A percentile compares a stretch with the other conserved stretches of the same genome.
phyloP scores from a whole-genome alignment of 1,284 basidiomycete species.

The Fomitopsis betulina region DNA sequence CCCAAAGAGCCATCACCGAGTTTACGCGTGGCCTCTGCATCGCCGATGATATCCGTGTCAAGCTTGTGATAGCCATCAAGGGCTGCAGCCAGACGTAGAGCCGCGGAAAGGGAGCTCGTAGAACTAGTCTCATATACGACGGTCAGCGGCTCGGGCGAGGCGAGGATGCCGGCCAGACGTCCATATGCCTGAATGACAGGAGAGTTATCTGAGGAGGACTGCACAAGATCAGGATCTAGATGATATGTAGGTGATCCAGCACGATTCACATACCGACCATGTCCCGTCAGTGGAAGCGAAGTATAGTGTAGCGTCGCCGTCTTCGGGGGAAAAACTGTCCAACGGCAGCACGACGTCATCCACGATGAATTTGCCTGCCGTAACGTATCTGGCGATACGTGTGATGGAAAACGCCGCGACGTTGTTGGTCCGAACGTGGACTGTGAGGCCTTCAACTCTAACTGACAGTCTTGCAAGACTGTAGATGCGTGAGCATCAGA shows the following conservation, averaged over 20 bases:
- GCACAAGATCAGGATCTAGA: background rate
- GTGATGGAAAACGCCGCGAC: constrained; percentile 36
- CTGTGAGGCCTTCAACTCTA: constrained; percentile 12
- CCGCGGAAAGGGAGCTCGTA: constrained; percentile 39
- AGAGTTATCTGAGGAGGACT: background rate
- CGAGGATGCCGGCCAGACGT: constrained; percentile 61
- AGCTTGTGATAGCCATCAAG: constrained; percentile 67
- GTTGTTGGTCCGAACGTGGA: constrained; percentile 36
- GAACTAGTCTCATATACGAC: constrained; percentile 47
- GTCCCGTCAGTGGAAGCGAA: constrained; percentile 1
- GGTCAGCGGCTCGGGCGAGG: constrained; percentile 43
- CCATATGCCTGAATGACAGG: constrained; percentile 28
- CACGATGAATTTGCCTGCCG: constrained; percentile 7
- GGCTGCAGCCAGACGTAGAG: constrained; percentile 63
- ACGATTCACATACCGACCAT: constrained; percentile 14
- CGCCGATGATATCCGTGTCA: constrained; percentile 55
- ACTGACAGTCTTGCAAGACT: constrained; percentile 33
- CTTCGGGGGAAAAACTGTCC: constrained; percentile 1
- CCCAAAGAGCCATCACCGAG: constrained; percentile 21
- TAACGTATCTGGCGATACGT: constrained; percentile 4
- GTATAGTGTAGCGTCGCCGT: background rate
- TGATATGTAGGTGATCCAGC: background rate
- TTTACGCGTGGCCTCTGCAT: constrained; percentile 34
- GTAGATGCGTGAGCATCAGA: background rate
- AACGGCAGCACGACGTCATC: constrained; percentile 10